Evolutionary conservation across 345 rosid species (phyloP).

Genomic region (Angophora floribunda): DNA sequence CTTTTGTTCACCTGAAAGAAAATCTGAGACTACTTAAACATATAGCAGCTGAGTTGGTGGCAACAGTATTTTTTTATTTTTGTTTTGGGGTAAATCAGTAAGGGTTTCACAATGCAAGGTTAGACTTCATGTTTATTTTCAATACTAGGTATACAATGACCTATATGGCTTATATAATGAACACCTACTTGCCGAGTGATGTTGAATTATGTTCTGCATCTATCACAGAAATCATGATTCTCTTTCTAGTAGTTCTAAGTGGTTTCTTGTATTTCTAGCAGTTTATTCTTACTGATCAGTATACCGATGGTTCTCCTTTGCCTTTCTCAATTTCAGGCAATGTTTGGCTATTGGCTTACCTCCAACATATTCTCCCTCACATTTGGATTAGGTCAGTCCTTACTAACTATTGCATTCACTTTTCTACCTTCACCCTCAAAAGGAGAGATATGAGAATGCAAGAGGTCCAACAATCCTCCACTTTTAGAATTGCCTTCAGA

Average conservation of each 20-base stretch:
- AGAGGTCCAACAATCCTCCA: background rate
- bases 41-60: background rate
- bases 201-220: background rate
- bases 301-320: background rate
- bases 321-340: slow-evolving; percentile 11
- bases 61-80: background rate
- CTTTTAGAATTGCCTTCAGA: background rate
- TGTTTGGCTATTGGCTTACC: slow-evolving; percentile 45
- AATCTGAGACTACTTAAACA: background rate
- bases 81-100: background rate
- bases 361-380: slow-evolving; percentile 35
- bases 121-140: background rate
- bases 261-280: background rate
- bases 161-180: background rate
- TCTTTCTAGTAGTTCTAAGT: background rate
- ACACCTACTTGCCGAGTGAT: background rate
- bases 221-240: background rate
- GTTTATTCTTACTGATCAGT: background rate
- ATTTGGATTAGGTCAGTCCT: slow-evolving; percentile 30
- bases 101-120: background rate
- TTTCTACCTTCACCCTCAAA: background rate
- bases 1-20: background rate
- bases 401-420: background rate
- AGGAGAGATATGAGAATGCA: background rate
- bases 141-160: background rate